phyloP scores from a whole-genome alignment of 2,329 filamentous ascomycete species.

The Exophiala spinifera region DNA sequence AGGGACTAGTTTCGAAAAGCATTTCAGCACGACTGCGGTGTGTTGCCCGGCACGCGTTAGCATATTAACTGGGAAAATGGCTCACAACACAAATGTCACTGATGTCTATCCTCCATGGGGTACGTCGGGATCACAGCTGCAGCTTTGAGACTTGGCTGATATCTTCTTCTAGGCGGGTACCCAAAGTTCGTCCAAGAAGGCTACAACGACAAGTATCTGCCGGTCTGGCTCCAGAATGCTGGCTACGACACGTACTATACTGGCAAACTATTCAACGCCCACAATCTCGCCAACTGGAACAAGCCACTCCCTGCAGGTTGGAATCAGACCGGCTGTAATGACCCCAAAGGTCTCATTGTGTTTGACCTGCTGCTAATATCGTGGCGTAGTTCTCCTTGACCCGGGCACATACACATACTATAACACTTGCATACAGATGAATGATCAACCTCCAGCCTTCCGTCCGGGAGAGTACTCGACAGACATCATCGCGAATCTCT shows the following conservation, averaged over 20 bases:
- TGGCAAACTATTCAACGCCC: slow-evolving; percentile 54
- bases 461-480: too few species aligned
- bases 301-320: too few species aligned
- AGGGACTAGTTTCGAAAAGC: slow-evolving; percentile 48
- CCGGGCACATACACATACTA: slow-evolving; percentile 62
- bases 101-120: slow-evolving; percentile 45
- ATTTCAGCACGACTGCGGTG: slow-evolving; percentile 64
- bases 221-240: slow-evolving; percentile 51
- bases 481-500: too few species aligned
- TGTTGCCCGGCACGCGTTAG: slow-evolving; percentile 67
- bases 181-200: slow-evolving; percentile 52
- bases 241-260: slow-evolving; percentile 56
- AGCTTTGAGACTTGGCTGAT: too few species aligned
- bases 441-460: too few species aligned
- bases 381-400: slow-evolving; percentile 41
- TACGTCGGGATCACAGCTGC: too few species aligned
- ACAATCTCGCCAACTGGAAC: slow-evolving; percentile 50
- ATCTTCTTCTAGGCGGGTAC: slow-evolving; percentile 36
- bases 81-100: slow-evolving; percentile 70
- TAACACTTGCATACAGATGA: slow-evolving; percentile 50
- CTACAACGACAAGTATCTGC: slow-evolving; percentile 51
- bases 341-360: too few species aligned
- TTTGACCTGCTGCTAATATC: slow-evolving; percentile 26
- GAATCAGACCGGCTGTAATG: too few species aligned
- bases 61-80: slow-evolving; percentile 62